These are phyloP conservation scores for Ceratorhiza oryzae-sativae DNA, from an alignment of 1,284 basidiomycete species.

Conservation along the genomic window DNA sequence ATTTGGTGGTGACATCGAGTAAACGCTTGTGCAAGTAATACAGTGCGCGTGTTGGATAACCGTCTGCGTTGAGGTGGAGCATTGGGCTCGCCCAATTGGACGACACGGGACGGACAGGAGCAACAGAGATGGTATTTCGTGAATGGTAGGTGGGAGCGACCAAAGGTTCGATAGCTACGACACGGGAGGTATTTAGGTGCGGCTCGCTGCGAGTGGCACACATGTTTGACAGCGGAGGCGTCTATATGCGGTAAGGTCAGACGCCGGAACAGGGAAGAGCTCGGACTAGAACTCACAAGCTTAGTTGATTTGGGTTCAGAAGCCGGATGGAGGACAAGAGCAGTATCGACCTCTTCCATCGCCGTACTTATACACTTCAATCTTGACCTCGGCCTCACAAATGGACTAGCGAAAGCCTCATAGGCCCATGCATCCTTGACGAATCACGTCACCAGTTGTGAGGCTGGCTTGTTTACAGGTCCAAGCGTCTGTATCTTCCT, in stretches of 20 bases:
- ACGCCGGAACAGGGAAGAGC: neutral
- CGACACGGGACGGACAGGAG: neutral
- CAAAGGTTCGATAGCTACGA: neutral
- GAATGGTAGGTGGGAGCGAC: neutral
- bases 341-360: too few relatives aligned
- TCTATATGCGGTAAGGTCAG: constrained; percentile 27
- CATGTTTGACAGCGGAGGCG: neutral
- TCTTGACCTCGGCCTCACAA: neutral
- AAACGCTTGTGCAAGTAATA: constrained; percentile 28
- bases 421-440: neutral
- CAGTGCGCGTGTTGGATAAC: constrained; percentile 27
- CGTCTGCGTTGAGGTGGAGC: constrained; percentile 17
- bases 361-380: neutral
- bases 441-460: neutral
- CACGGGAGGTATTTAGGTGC: neutral
- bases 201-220: constrained; percentile 1
- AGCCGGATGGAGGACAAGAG: too few relatives aligned
- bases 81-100: neutral
- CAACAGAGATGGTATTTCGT: neutral
- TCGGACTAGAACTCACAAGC: neutral
- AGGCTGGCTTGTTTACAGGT: neutral
- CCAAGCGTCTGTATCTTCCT: neutral
- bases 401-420: neutral
- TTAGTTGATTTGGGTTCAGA: too few relatives aligned
- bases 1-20: neutral